These are phyloP conservation scores for Fusarium subtropicale DNA, from an alignment of 2,329 filamentous ascomycete genomes.

Conservation along the genomic window DNA sequence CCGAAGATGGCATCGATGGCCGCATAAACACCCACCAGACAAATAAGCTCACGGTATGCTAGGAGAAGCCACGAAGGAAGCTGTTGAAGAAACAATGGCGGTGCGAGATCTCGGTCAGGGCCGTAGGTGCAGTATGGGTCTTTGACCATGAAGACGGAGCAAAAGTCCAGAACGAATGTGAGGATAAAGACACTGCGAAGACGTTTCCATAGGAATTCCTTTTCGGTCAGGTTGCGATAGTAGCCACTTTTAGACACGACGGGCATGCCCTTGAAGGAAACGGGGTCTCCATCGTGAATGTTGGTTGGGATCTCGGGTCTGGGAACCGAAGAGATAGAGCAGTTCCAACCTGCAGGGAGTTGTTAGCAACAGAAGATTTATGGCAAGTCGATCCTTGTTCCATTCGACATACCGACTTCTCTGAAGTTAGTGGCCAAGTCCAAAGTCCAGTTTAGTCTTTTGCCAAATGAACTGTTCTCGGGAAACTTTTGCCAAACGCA, in stretches of 20 bases:
- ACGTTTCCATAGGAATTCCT: constrained; percentile 59
- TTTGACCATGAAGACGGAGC: constrained; percentile 75
- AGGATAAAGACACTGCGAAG: constrained; percentile 61
- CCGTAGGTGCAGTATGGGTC: constrained; percentile 82
- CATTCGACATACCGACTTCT: constrained; percentile 59
- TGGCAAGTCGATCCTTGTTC: not conserved
- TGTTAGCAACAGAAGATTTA: not conserved
- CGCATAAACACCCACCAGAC: constrained; percentile 66
- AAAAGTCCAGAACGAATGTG: constrained; percentile 76
- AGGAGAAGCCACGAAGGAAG: constrained; percentile 61
- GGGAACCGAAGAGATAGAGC: constrained; percentile 63
- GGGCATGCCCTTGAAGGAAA: constrained; percentile 58
- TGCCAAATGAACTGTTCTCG: constrained; percentile 58
- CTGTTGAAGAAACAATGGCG: constrained; percentile 57
- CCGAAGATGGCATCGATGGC: constrained; percentile 72
- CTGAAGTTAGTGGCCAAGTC: constrained; percentile 68
- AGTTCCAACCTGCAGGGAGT: constrained; percentile 64
- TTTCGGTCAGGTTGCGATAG: constrained; percentile 55
- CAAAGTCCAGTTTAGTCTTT: constrained; percentile 66
- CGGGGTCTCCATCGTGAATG: constrained; percentile 51
- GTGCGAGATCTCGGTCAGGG: constrained; percentile 51
- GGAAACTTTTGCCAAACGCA: constrained; percentile 73
- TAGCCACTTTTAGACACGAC: constrained; percentile 60
- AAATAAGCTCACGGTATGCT: constrained; percentile 67
- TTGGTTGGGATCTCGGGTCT: constrained; percentile 56